These are phyloP conservation scores for Cynanchum wilfordii DNA, from an alignment of 257 asterid species.

Conservation along the genomic window DNA sequence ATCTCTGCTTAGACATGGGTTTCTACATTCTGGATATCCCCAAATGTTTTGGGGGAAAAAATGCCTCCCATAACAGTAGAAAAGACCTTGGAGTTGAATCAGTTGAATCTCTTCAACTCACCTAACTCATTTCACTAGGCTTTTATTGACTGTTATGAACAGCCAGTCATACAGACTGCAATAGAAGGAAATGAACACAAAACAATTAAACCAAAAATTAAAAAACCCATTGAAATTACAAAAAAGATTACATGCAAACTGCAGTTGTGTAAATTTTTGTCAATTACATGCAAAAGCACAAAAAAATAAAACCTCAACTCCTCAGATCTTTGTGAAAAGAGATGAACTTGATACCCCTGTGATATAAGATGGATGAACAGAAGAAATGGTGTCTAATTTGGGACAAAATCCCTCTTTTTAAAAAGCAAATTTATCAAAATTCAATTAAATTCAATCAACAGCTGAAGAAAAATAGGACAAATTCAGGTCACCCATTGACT, in stretches of 20 bases:
- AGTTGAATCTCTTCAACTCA: background rate
- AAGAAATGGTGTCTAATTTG: background rate
- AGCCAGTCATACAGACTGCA: background rate
- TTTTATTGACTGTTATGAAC: background rate
- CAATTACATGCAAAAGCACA: constrained; percentile 3
- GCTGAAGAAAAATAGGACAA: background rate
- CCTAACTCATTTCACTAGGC: background rate
- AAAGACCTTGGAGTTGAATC: background rate
- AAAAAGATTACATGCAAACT: constrained; percentile 14
- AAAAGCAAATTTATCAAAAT: background rate
- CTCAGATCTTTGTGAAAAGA: constrained; percentile 4
- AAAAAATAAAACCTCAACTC: too few relatives aligned
- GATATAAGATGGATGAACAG: background rate
- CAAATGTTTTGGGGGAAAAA: background rate
- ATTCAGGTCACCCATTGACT: background rate
- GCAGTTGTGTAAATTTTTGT: background rate
- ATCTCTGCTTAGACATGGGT: background rate
- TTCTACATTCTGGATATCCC: background rate
- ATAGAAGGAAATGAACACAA: constrained; percentile 1
- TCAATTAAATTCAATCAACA: background rate
- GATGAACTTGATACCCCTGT: background rate
- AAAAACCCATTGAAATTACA: background rate
- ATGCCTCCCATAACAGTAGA: background rate
- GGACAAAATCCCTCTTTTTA: background rate
- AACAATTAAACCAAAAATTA: background rate